Evolutionary conservation across 1,139 yeast genomes (phyloP), one percentile per base, ranked within the genome.

Genomic region (Kodamaea derodonti): DNA sequence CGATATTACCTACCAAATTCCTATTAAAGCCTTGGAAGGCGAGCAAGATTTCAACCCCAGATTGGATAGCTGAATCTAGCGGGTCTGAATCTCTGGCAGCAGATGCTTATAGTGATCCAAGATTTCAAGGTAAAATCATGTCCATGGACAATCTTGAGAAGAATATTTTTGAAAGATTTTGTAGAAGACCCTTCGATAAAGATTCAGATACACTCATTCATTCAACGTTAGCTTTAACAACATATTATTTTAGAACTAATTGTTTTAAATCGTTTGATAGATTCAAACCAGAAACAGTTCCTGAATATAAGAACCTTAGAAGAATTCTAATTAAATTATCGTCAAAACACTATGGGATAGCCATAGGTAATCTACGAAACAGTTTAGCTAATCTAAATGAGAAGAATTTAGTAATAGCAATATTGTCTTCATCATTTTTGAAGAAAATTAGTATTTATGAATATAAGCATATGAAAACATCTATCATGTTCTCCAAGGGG

Each of bases 381-480:
- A 20, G 54, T 4, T 40, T 59, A 12, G 12, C 22, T 2, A 30
- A 46, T 10, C 31, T 38, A 18, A 38, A 39, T 2, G 37, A 48
- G 17, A 47, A 47, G 36, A 49, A 55, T 32, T 41, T 54, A 4
- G 44, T 51, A 11, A 35, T 54, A 3, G 52, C 60, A 1, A 42
- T 58, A 11, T 38, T 51, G 4, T 55, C 53, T 2, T 48, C 56
- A 20, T 49, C 54, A 8, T 29, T 56, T n/a, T 46, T 60, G 14
- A 57, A 56, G 39, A 52, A 48, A 30, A 45, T 56, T 13, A 48
- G 60, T 29, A 48, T 58, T 14, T 58, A 54, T 30, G 61, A 58
- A 30, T 48, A 47, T 31, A 34, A 42, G 12, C 47, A 51, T 31
- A 40, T 55, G 22, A 34, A 43, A 11, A 48, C 54, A 20, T 48